A percentile compares a stretch with the other conserved stretches of the same genome.
Evolutionary conservation across 306 rosid species (phyloP).

Genomic region (Quillaja saponaria): DNA sequence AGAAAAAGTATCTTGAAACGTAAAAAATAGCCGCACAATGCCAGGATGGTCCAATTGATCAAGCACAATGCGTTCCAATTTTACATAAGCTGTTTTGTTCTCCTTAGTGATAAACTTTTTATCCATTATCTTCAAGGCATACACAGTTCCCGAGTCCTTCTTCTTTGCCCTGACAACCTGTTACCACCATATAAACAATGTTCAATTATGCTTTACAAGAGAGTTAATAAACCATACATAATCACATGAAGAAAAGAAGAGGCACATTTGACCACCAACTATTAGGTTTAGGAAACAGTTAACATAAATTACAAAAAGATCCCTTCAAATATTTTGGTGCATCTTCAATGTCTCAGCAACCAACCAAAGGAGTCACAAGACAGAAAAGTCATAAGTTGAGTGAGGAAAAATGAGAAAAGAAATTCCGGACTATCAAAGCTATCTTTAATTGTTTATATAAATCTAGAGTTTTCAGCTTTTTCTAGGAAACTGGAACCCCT

Average conservation of each 20-base stretch:
- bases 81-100: constrained; percentile 96
- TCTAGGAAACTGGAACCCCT: too few relatives aligned
- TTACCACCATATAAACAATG: constrained; percentile 22
- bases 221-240: constrained; percentile 13
- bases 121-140: constrained; percentile 99
- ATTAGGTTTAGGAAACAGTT: too few relatives aligned
- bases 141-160: constrained; percentile 81
- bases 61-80: constrained; percentile 95
- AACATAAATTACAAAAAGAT: too few relatives aligned
- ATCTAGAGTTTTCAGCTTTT: too few relatives aligned
- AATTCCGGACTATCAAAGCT: neutral
- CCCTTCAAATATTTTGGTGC: neutral
- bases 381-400: constrained; percentile 1
- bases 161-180: constrained; percentile 99
- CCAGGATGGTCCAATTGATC: constrained; percentile 99
- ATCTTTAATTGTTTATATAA: too few relatives aligned
- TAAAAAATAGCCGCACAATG: constrained; percentile 86
- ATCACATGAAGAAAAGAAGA: neutral
- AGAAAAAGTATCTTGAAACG: constrained; percentile 95
- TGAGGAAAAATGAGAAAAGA: constrained; percentile 4
- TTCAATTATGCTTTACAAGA: constrained; percentile 15
- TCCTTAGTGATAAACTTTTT: constrained; percentile 95
- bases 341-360: constrained; percentile 14
- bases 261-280: neutral
- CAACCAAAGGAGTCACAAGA: constrained; percentile 14